Percentiles rank a stretch among this genome's conserved stretches.
These are phyloP conservation scores for Flaveria floridana DNA, from an alignment of 140 eudicot genomes.

Conservation along the genomic window DNA sequence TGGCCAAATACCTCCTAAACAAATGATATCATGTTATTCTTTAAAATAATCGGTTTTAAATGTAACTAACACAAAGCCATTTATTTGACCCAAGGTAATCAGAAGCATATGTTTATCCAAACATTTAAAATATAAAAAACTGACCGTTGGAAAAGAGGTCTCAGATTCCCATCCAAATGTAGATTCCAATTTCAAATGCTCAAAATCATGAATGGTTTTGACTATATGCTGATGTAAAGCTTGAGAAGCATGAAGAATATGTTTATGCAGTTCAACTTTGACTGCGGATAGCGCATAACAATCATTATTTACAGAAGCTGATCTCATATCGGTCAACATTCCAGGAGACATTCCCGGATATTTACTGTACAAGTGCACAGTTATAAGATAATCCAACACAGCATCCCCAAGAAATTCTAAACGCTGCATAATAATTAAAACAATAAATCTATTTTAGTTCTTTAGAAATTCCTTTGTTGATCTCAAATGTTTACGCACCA, in stretches of 20 bases:
- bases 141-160: slow-evolving; percentile 64
- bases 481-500: background rate
- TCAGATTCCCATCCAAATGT: slow-evolving; percentile 80
- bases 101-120: background rate
- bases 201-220: slow-evolving; percentile 31
- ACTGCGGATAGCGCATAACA: slow-evolving; percentile 73
- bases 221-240: slow-evolving; percentile 50
- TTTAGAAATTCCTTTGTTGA: background rate
- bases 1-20: background rate
- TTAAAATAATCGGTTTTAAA: background rate
- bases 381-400: slow-evolving; percentile 66
- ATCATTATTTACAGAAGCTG: slow-evolving; percentile 83
- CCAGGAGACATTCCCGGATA: slow-evolving; percentile 86
- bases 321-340: slow-evolving; percentile 75
- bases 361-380: slow-evolving; percentile 53
- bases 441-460: background rate
- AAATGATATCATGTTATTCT: background rate
- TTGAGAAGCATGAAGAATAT: slow-evolving; percentile 69
- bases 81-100: background rate
- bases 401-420: slow-evolving; percentile 95
- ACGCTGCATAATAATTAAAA: slow-evolving; percentile 43
- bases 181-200: slow-evolving; percentile 29
- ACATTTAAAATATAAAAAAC: background rate
- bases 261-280: slow-evolving; percentile 55
- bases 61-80: background rate